Conservation (phyloP, 2,329 filamentous ascomycete species). For the Sporothrix sp. region DNA sequence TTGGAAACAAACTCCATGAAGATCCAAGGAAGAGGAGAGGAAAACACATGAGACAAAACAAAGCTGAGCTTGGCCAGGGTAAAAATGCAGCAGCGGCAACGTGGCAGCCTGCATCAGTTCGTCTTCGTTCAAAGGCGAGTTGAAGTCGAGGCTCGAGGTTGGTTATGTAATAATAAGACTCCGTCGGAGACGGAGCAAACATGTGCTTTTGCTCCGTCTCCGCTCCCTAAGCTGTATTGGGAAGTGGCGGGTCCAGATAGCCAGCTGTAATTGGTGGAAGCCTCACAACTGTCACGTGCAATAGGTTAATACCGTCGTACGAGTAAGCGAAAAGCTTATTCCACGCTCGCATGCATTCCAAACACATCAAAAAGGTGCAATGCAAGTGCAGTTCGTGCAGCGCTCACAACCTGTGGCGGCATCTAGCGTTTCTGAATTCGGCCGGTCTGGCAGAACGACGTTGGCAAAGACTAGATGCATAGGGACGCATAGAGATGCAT, state of each 20-base stretch:
- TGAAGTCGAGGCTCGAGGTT: not conserved
- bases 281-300: not conserved
- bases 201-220: slow-evolving; percentile 9
- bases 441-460: not conserved
- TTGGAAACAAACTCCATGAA: not conserved
- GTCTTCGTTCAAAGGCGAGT: not conserved
- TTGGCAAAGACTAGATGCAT: not conserved
- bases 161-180: not conserved
- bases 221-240: not conserved
- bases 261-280: not conserved
- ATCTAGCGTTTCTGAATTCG: slow-evolving; percentile 2
- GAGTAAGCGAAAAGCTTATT: too few species aligned
- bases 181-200: slow-evolving; percentile 16
- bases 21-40: not conserved
- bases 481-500: too few species aligned
- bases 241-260: not conserved
- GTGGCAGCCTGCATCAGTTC: too few species aligned
- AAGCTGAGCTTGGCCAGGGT: not conserved
- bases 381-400: not conserved
- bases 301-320: too few species aligned
- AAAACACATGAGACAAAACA: not conserved
- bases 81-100: not conserved
- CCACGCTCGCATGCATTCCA: too few species aligned
- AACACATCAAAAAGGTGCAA: too few species aligned
- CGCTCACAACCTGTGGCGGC: slow-evolving; percentile 5